Base-by-base conservation (phyloP, 805 yeast species). In the Metschnikowia lunata region DNA sequence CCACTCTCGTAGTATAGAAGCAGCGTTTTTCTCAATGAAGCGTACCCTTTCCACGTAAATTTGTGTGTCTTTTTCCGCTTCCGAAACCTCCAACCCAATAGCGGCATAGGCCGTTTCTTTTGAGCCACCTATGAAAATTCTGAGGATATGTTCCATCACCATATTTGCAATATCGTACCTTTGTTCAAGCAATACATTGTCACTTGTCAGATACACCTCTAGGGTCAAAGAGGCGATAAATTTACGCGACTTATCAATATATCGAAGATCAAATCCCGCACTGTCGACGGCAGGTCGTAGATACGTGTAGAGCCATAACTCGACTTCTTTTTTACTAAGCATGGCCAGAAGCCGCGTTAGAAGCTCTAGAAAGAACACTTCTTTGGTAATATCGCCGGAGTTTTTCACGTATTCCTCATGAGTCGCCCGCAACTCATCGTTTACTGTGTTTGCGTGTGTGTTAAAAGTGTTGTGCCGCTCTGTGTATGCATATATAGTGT, bases 281-380 rank as follows among this genome's bases (percentile, higher is more conserved):
- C 84, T 77, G 52, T 82, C 82, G 4, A 80, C 63, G 0, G 84
- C 80, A 0, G 78, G 76, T 10, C 64, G 63, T 10, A 72, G 54
- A 46, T 78, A 73, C 30, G 73, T 65, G 27, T 65, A 61, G 38
- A 78, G 65, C 86, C 87, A 83, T 33, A 66, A 57, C 18, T 57
- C 49, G 8, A 76, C 57, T 9, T 62, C 59, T 9, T 56, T 55
- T 26, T 54, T 56, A 6, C 52, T 47, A 5, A 71, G 57, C 14
- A 60, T 63, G 1, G 69, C 66, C 41, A 62, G 57, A 11, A 74
- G 49, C 28, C 57, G 57, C 1, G 51, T 55, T n/a, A 75, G 60
- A 1, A 71, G 55, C 37, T 67, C 69, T 23, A 75, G 46, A 46
- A 75, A 76, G 28, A 61, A 49, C 8, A 54, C 52, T 48, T 75